Evolutionary conservation across 2,329 filamentous ascomycete genomes (phyloP), one percentile per base, ranked within the genome.

Genomic region (Arthrobotrys megalospora): DNA sequence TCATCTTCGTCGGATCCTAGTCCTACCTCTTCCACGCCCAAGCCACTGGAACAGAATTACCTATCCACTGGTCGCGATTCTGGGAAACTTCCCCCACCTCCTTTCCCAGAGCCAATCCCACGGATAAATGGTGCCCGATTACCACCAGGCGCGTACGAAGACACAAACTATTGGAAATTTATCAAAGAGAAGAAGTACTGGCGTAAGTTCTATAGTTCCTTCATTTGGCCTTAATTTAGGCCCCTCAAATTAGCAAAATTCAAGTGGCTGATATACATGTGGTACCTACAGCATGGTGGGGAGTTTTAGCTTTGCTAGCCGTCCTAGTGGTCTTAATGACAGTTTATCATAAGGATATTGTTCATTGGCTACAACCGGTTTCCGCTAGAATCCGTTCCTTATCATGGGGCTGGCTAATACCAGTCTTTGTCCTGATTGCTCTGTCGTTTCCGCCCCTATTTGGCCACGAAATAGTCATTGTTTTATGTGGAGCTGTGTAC

Each of bases 391-490:
- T 85, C 11, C 82, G 84, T 36, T 83, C 84, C 14, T 79, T 85
- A 1, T 84, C 84, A 1, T 84, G 82, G 11, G 85, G 85, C 6
- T 86, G 83, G 81, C 48, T 86, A 6, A 85, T 86, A 50, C 85
- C 85, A 5, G 83, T 86, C 45, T 82, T 81, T 32, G 83, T 86
- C 19, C 80, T 86, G 32, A 82, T 86, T 55, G 50, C 84, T 41
- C 84, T 86, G 43, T 85, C 85, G 2, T 85, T 86, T 65, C 85
- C 85, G 3, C 85, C 85, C 0, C 81, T 86, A 11, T 86, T 86
- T 65, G 85, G 85, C 14, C 85, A 86, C 72, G 85, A 86, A 71
- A 81, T 86, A 47, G 80, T 86, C 50, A 85, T 83, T n/a, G 80
- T 86, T 16, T 78, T 86, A n/a, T 84, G 83, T 63, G 85, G 85